Base-by-base conservation (phyloP, 2,329 filamentous ascomycete species). In the Tolypocladium ophioglossoides region DNA sequence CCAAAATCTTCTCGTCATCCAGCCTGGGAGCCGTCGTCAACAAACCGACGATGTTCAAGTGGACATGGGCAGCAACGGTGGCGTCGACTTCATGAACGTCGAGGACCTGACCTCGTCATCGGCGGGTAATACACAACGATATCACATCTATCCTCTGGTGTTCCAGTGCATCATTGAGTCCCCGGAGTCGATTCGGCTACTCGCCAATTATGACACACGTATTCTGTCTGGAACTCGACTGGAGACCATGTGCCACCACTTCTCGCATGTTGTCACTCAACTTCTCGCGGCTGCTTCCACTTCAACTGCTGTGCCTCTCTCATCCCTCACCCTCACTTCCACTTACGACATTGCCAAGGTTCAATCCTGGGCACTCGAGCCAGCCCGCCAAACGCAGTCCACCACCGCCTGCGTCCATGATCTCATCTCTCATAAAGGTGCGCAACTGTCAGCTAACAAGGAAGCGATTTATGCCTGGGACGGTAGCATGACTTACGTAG, bases 381-480 rank as follows among this genome's bases (percentile, higher is more conserved):
- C 41, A 11, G 5, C 12, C 12, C 22, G 41, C 3, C 22, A 44
- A 44, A 44, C 22, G 8, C 41, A 44, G 8, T 27, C 41, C 16
- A 18, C 6, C 14, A 4, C 14, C 14, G 41, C 75, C 54, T 77
- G 55, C 49, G 35, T 59, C 4, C 54, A 57, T 51, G 54, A 57
- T 8, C 53, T 60, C n/a, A 48, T 59, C 37, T 52, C 41, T 4
- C 46, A 35, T 3, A 40, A 53, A 40, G 58, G 32, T 16, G 32
- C 37, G 5, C 22, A 27, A 11, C 27, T 30, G 18, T 35, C 39
- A 0, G 47, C 52, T 0, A 11, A 54, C 3, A 47, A 40, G 16
- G 49, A 49, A 4, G 57, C 57, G 2, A 51, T 59, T 1, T 57
- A 49, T 18, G 53, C 57, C 3, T 58, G 53, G 53, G 57, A 58